Percentiles rank a stretch among this genome's conserved stretches.
phyloP scores from a whole-genome alignment of 495 filamentous ascomycete species.

The Parachaetomium inaequale region DNA sequence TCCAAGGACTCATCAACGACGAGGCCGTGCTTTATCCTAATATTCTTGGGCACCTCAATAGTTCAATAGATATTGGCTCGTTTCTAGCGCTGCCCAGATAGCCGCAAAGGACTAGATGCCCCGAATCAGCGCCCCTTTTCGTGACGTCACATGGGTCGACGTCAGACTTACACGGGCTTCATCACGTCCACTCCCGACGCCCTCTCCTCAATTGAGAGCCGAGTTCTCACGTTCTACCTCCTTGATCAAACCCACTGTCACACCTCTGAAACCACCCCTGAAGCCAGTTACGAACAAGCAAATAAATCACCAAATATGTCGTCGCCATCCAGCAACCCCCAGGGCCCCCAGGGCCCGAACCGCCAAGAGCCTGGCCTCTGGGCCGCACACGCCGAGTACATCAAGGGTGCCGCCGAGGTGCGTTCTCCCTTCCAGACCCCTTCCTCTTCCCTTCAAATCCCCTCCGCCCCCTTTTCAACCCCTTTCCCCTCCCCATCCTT shows the following conservation, averaged over 20 bases:
- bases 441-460: not conserved
- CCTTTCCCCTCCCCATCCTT: not conserved
- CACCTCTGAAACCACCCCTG: not conserved
- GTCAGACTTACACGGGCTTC: constrained; percentile 10
- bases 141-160: constrained; percentile 21
- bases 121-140: not conserved
- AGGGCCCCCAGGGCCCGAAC: constrained; percentile 14
- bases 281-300: not conserved
- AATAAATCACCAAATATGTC: constrained; percentile 7
- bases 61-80: too few relatives aligned
- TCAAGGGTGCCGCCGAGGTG: constrained; percentile 49
- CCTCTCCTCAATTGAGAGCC: not conserved
- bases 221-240: not conserved
- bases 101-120: not conserved
- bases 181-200: not conserved
- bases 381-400: constrained; percentile 43
- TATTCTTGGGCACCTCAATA: too few relatives aligned
- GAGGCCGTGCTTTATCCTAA: too few relatives aligned
- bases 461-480: not conserved
- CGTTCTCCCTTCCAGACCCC: constrained; percentile 1
- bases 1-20: too few relatives aligned
- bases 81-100: too few relatives aligned
- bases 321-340: constrained; percentile 18
- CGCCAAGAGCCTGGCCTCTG: constrained; percentile 36
- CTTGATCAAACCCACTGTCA: not conserved